These are phyloP conservation scores for Ramaria rubella DNA, from an alignment of 768 basidiomycete genomes.

Conservation along the genomic window DNA sequence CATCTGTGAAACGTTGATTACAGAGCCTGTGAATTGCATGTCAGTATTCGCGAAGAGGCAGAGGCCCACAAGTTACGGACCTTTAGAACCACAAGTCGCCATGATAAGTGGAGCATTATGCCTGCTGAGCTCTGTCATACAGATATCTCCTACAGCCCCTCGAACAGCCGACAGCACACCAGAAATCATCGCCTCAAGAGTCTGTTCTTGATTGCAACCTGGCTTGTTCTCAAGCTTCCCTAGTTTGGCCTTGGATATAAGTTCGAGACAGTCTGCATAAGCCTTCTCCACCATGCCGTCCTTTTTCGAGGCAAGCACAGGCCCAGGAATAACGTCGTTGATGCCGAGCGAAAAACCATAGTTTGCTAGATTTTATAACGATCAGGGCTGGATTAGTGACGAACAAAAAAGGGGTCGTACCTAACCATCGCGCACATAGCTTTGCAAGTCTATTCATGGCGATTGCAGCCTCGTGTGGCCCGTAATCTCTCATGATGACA, in stretches of 20 bases:
- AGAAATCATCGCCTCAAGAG: constrained; percentile 94
- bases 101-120: constrained; percentile 97
- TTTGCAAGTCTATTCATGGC: constrained; percentile 98
- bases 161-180: constrained; percentile 90
- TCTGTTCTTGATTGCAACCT: constrained; percentile 96
- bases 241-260: constrained; percentile 85
- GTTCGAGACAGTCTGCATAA: constrained; percentile 78
- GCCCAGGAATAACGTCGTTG: constrained; percentile 96
- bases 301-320: constrained; percentile 71
- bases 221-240: constrained; percentile 93
- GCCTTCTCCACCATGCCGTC: constrained; percentile 81
- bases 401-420: constrained; percentile 37
- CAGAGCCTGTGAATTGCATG: constrained; percentile 64
- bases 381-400: background rate
- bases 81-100: constrained; percentile 99
- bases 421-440: constrained; percentile 88
- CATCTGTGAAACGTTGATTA: constrained; percentile 99
- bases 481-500: constrained; percentile 95
- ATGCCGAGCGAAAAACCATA: constrained; percentile 97
- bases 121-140: constrained; percentile 95
- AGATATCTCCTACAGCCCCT: constrained; percentile 93
- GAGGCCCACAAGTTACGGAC: constrained; percentile 33
- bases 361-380: constrained; percentile 59
- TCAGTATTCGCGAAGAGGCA: background rate
- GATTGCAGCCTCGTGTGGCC: constrained; percentile 84